These are phyloP conservation scores for Ambrosia trifida DNA, from an alignment of 129 eudicot genomes.

Conservation along the genomic window DNA sequence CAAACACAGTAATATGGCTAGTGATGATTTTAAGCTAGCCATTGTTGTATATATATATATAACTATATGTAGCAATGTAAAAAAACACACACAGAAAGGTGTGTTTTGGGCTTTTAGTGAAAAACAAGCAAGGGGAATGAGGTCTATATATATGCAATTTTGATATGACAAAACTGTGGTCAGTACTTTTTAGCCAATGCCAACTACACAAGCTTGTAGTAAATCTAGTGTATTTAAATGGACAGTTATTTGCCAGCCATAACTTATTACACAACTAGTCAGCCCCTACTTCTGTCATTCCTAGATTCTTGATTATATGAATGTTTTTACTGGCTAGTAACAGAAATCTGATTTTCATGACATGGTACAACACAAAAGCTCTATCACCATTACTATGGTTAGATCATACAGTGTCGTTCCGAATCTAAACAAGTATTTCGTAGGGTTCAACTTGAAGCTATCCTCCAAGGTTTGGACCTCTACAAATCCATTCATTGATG, in stretches of 20 bases:
- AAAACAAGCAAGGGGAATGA: slow-evolving; percentile 23
- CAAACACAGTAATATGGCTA: slow-evolving; percentile 23
- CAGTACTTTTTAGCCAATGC: slow-evolving; percentile 30
- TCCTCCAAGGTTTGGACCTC: no score
- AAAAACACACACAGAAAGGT: slow-evolving; percentile 22
- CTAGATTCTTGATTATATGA: no score
- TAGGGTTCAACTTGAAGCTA: no score
- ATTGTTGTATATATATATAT: neutral
- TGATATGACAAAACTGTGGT: slow-evolving; percentile 23
- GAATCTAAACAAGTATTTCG: no score
- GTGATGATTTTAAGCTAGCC: slow-evolving; percentile 28
- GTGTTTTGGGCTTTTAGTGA: slow-evolving; percentile 25
- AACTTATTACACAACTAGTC: neutral
- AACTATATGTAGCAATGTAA: slow-evolving; percentile 12
- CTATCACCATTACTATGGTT: no score
- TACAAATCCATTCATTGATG: no score
- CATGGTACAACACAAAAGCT: no score
- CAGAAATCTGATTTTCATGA: no score
- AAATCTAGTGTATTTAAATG: slow-evolving; percentile 36
- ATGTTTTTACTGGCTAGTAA: no score
- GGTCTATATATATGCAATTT: slow-evolving; percentile 34
- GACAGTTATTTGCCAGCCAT: slow-evolving; percentile 38
- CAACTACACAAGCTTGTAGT: slow-evolving; percentile 42
- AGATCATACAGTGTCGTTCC: no score
- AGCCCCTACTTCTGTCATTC: slow-evolving; percentile 24